These are phyloP conservation scores for Suhomyces xylopsoci DNA, from an alignment of 805 yeast species.

Conservation along the genomic window DNA sequence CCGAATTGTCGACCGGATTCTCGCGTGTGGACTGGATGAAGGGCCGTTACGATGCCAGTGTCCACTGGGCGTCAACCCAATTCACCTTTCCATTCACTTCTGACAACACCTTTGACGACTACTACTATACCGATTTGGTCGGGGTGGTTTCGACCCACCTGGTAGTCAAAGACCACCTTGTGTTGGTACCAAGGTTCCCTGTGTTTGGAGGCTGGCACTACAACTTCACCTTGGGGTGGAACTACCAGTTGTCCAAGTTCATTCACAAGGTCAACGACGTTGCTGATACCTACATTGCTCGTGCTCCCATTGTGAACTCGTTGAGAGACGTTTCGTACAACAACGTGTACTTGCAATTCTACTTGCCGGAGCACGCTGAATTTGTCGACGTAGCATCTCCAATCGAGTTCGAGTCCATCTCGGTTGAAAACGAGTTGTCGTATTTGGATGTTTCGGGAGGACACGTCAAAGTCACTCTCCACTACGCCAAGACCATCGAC, in stretches of 20 bases:
- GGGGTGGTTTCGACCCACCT: conserved; percentile 87
- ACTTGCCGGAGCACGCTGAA: conserved; percentile 85
- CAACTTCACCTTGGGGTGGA: conserved; percentile 96
- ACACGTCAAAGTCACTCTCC: conserved; percentile 67
- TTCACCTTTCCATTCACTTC: conserved; percentile 56
- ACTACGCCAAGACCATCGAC: conserved; percentile 62
- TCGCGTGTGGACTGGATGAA: conserved; percentile 76
- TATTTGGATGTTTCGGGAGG: conserved; percentile 76
- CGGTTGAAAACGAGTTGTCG: conserved; percentile 43
- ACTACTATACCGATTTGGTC: conserved; percentile 82
- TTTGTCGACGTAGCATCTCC: conserved; percentile 57
- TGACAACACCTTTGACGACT: conserved; percentile 40
- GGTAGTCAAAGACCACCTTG: conserved; percentile 41
- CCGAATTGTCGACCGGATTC: conserved; percentile 65
- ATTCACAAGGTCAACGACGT: conserved; percentile 40
- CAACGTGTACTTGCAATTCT: conserved; percentile 55
- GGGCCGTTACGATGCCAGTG: conserved; percentile 45
- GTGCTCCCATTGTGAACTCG: conserved; percentile 72
- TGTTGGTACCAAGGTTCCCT: conserved; percentile 87
- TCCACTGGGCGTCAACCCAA: conserved; percentile 58
- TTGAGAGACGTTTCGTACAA: conserved; percentile 69
- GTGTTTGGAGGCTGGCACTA: conserved; percentile 94
- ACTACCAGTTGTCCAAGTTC: conserved; percentile 52
- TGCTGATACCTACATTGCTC: conserved; percentile 52
- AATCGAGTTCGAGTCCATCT: conserved; percentile 33